phyloP scores from a whole-genome alignment of 208 protist species.

The Acanthamoeba castellanii region DNA sequence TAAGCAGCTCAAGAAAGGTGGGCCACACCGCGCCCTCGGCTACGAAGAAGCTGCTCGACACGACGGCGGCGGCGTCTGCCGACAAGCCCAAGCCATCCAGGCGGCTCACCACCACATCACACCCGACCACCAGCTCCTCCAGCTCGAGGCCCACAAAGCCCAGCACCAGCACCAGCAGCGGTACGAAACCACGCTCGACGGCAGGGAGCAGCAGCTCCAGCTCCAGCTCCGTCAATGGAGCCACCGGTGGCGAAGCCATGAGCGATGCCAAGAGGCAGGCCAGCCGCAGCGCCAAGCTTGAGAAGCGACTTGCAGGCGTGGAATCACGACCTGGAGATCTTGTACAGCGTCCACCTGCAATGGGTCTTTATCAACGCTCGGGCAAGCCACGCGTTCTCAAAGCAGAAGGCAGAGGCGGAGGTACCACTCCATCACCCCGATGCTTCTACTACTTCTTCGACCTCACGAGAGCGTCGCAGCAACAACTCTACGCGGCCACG shows the following conservation, averaged over 20 bases:
- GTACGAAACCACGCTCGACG: not conserved
- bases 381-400: not conserved
- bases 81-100: not conserved
- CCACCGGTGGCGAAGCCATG: not conserved
- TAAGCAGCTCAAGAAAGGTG: not conserved
- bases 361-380: slow-evolving; percentile 9
- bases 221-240: not conserved
- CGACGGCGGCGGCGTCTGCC: not conserved
- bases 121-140: not conserved
- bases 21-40: not conserved
- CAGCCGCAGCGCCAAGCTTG: not conserved
- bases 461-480: not conserved
- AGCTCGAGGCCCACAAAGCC: not conserved
- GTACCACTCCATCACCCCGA: not conserved
- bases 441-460: not conserved
- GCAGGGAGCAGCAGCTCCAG: not conserved
- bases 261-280: slow-evolving; percentile 30
- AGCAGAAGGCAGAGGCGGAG: not conserved
- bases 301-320: not conserved
- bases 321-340: slow-evolving; percentile 11
- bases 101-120: not conserved
- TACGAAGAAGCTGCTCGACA: slow-evolving; percentile 17
- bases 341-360: not conserved
- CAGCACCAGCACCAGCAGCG: not conserved
- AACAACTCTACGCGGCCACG: not conserved